Evolutionary conservation across 305 asterid species (phyloP), one percentile per base, ranked within the genome.

Genomic region (Solanum hybrid): DNA sequence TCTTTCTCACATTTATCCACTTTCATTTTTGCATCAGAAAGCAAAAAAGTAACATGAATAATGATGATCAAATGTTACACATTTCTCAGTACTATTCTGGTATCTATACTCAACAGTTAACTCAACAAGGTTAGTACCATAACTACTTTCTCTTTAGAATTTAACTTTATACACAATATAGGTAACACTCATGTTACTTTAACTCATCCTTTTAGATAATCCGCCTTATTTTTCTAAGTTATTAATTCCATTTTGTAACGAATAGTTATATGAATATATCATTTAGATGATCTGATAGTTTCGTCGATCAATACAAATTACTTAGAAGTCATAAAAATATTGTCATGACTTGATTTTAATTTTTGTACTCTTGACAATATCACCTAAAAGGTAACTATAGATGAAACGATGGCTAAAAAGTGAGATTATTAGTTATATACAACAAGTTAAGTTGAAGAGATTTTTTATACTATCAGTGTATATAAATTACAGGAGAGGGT

Each of bases 61-160:
- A 87, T 24, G 93, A 92, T 90, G 93, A 93, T 86, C 94, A 92
- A 89, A 91, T 93, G 95, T 20, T 77, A 26, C 93, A 94, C 64
- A 75, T 93, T 79, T 94, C 95, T 81, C 94, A 92, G 85, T 93
- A 92, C 90, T 95, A 95, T 91, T 95, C 97, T 22, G 92, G 89
- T 26, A 91, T 92, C 13, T 94, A 90, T 89, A 40, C 90, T 79
- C 96, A 94, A 40, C 85, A 91, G 27, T 71, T 90, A 17, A 91
- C 94, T 12, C 88, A 93, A 73, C 94, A 92, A 92, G 96, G 96
- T 94, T 60, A 37, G 94, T 90, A 42, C 27, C n/a, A 81, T 40
- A 34, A 26, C 69, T 79, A 24, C 14, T 79, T 79, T 37, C 4
- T 26, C 64, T 79, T 79, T 79, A 2, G 1, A 3, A 76, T 75